A percentile compares a stretch with the other conserved stretches of the same genome.
Evolutionary conservation across 352 stramenopile genomes (phyloP).

Genomic region (Sclerospora graminicola): DNA sequence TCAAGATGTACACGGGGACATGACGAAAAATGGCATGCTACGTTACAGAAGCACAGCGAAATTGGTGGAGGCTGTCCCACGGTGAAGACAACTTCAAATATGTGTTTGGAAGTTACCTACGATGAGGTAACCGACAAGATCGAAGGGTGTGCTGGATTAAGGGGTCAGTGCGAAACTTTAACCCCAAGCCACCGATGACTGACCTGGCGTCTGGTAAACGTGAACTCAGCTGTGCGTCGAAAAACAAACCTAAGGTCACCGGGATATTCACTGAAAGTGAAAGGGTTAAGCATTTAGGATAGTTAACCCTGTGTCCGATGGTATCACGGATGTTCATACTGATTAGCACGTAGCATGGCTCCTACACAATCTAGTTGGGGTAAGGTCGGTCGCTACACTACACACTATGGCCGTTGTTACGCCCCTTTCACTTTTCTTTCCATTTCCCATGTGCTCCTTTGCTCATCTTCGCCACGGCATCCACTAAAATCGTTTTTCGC

Average conservation of each 20-base stretch:
- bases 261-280: too few species aligned
- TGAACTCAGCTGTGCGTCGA: too few species aligned
- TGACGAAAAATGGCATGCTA: not conserved
- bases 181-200: not conserved
- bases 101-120: not conserved
- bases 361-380: too few species aligned
- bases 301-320: too few species aligned
- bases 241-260: too few species aligned
- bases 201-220: too few species aligned
- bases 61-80: not conserved
- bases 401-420: too few species aligned
- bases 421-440: too few species aligned
- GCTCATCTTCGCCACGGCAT: not conserved
- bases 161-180: not conserved
- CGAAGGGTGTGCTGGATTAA: not conserved
- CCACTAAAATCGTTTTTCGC: conserved; percentile 2
- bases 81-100: not conserved
- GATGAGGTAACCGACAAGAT: not conserved
- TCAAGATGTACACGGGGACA: not conserved
- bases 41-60: not conserved
- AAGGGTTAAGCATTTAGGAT: too few species aligned
- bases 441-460: not conserved
- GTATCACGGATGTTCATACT: too few species aligned
- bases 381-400: too few species aligned
- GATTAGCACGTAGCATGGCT: too few species aligned